phyloP scores from a whole-genome alignment of 2,329 filamentous ascomycete genomes.

The Furcasterigmium furcatum region DNA sequence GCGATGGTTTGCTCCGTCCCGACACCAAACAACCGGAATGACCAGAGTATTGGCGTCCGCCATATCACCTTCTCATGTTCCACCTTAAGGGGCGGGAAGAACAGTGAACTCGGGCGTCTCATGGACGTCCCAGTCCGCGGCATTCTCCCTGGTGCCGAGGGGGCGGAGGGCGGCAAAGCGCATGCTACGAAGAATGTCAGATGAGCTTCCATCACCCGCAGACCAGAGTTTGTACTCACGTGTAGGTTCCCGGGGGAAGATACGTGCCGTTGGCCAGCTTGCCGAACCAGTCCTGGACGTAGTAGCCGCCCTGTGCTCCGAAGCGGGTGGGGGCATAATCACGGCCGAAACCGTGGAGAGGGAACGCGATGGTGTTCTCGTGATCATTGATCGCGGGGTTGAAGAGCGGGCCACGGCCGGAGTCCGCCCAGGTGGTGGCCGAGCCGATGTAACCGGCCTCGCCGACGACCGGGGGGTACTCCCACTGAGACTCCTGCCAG shows the following conservation, averaged over 20 bases:
- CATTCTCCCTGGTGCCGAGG: conserved; percentile 29
- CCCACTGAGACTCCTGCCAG: conserved; percentile 35
- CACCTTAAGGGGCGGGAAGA: too few relatives aligned
- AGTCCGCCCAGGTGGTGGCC: conserved; percentile 31
- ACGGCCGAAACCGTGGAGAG: conserved; percentile 26
- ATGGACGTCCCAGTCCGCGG: conserved; percentile 31
- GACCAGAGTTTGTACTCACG: conserved; percentile 17
- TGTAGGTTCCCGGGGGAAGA: conserved; percentile 34
- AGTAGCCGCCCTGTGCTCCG: too few relatives aligned
- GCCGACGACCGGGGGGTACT: conserved; percentile 33
- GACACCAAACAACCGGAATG: too few relatives aligned
- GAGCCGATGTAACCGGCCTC: conserved; percentile 35
- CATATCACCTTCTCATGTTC: too few relatives aligned
- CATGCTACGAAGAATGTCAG: conserved; percentile 15
- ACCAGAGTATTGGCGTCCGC: too few relatives aligned
- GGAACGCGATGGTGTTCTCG: conserved; percentile 33
- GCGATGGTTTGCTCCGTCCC: too few relatives aligned
- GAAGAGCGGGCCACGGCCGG: conserved; percentile 27
- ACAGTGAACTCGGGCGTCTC: too few relatives aligned
- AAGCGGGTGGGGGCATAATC: conserved; percentile 15
- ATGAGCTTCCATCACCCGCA: conserved; percentile 6
- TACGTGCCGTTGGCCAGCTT: conserved; percentile 35
- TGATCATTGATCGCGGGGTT: conserved; percentile 27
- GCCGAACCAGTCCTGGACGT: conserved; percentile 36
- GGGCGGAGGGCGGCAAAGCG: conserved; percentile 35